Percentiles rank a stretch among this genome's conserved stretches.
Conservation (phyloP, 345 rosid genomes). For the Populus euphratica region DNA sequence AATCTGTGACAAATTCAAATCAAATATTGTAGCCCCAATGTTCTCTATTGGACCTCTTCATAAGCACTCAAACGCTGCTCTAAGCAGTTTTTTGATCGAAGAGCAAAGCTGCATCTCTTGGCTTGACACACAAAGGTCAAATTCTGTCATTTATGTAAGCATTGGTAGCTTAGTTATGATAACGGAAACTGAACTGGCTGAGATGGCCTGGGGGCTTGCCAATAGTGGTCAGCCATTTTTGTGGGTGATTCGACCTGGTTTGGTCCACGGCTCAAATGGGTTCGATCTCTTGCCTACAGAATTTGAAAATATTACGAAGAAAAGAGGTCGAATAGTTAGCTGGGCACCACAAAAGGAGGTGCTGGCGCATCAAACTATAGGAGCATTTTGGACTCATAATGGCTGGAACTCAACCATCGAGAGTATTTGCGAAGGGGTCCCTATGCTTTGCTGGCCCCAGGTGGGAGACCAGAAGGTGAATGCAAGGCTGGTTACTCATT, state of each 20-base stretch:
- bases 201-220: constrained; percentile 31
- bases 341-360: constrained; percentile 47
- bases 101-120: constrained; percentile 17
- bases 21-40: constrained; percentile 1
- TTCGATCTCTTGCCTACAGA: constrained; percentile 17
- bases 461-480: constrained; percentile 25
- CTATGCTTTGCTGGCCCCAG: constrained; percentile 33
- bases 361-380: constrained; percentile 30
- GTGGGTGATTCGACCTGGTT: constrained; percentile 35
- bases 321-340: constrained; percentile 22
- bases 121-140: constrained; percentile 15
- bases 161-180: constrained; percentile 7
- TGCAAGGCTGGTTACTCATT: constrained; percentile 21
- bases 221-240: constrained; percentile 27
- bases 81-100: not conserved
- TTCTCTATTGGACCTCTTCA: constrained; percentile 19
- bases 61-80: not conserved
- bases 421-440: constrained; percentile 35
- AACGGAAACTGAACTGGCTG: not conserved
- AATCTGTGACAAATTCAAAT: not conserved
- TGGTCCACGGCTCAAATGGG: constrained; percentile 17
- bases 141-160: constrained; percentile 14
- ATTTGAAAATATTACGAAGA: constrained; percentile 11
- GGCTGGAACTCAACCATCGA: constrained; percentile 46
- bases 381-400: constrained; percentile 39